Evolutionary conservation across 176 grass and related monocot species (phyloP).

Genomic region (Bolboschoenus planiculmis): DNA sequence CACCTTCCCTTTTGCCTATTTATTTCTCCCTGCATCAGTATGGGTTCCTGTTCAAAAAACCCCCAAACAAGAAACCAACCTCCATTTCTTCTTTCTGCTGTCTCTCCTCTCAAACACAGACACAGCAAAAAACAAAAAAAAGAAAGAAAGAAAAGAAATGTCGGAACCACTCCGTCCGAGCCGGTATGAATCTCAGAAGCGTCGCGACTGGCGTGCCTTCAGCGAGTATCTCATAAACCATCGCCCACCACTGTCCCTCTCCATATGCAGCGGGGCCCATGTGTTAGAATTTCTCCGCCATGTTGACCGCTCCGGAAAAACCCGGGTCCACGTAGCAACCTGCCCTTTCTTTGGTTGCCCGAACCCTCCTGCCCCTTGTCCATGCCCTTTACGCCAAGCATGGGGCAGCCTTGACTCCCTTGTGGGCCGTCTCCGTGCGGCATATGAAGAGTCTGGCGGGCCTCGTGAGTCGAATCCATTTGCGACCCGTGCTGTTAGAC

Average conservation of each 20-base stretch:
- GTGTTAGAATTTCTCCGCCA: slow-evolving; percentile 83
- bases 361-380: slow-evolving; percentile 70
- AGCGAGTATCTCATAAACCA: slow-evolving; percentile 41
- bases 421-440: slow-evolving; percentile 49
- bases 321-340: slow-evolving; percentile 58
- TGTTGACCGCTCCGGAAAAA: slow-evolving; percentile 87
- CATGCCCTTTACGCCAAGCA: slow-evolving; percentile 56
- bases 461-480: slow-evolving; percentile 38
- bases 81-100: neutral
- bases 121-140: neutral
- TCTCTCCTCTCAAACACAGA: neutral
- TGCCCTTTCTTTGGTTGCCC: slow-evolving; percentile 88
- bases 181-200: slow-evolving; percentile 84
- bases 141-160: neutral
- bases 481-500: slow-evolving; percentile 45
- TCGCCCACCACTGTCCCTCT: slow-evolving; percentile 47
- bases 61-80: neutral
- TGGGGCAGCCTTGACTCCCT: slow-evolving; percentile 69
- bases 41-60: neutral
- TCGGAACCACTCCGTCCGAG: slow-evolving; percentile 39
- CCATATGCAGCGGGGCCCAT: slow-evolving; percentile 52
- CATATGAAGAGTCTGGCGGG: slow-evolving; percentile 36
- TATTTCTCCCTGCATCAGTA: slow-evolving; percentile 3
- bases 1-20: slow-evolving; percentile 10
- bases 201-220: slow-evolving; percentile 9